phyloP scores from a whole-genome alignment of 129 eudicot species.

The Tanacetum coccineum region DNA sequence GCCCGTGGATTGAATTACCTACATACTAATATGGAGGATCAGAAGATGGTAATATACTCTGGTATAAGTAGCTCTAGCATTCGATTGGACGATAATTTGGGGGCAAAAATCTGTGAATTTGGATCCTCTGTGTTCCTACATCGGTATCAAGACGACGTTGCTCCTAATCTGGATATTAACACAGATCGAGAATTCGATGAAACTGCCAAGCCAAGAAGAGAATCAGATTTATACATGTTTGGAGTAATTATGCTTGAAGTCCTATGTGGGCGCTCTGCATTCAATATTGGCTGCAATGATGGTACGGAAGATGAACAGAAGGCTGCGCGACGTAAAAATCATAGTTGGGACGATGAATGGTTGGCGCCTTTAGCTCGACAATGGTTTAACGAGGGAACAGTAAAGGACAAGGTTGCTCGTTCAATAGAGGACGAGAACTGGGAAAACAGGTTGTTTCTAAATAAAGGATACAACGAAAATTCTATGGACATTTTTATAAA shows the following conservation, averaged over 20 bases:
- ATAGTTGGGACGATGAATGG: too few relatives aligned
- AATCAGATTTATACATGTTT: neutral
- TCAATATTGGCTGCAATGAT: too few relatives aligned
- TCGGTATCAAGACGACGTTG: neutral
- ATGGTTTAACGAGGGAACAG: too few relatives aligned
- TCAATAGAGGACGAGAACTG: too few relatives aligned
- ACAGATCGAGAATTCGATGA: neutral
- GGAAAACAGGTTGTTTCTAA: too few relatives aligned
- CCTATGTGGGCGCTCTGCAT: neutral
- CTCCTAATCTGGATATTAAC: neutral
- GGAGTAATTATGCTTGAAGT: neutral
- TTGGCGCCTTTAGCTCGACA: too few relatives aligned
- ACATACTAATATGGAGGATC: neutral
- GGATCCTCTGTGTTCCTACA: neutral
- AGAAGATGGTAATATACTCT: constrained; percentile 21
- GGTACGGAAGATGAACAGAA: too few relatives aligned
- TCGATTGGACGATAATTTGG: neutral
- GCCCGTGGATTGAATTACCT: constrained; percentile 1
- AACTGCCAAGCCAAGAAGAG: neutral
- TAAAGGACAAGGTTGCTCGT: too few relatives aligned
- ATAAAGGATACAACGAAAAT: too few relatives aligned
- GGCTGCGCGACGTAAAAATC: too few relatives aligned
- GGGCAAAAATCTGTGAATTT: neutral
- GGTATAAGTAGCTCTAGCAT: neutral
- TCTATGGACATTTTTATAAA: too few relatives aligned